Conservation (phyloP, 495 filamentous ascomycete species). For the Neurospora tetraspora region DNA sequence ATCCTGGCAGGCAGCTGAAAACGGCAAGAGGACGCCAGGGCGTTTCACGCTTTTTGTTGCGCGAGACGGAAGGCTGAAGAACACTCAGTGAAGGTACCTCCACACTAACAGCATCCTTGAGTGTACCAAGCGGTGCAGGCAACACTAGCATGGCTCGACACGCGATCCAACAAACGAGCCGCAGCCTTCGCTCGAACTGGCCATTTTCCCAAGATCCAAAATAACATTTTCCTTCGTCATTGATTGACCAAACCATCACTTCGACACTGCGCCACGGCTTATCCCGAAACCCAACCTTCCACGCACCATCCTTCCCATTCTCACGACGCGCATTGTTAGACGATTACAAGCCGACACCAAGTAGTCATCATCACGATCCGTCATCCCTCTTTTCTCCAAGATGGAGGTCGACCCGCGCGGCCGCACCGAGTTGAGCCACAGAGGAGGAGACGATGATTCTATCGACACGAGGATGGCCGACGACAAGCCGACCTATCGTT, state of each 20-base stretch:
- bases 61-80: not conserved
- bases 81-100: not conserved
- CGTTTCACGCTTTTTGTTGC: not conserved
- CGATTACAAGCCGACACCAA: not conserved
- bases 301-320: not conserved
- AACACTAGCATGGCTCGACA: not conserved
- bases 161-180: not conserved
- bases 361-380: not conserved
- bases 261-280: not conserved
- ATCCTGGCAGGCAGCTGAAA: not conserved
- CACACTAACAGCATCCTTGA: not conserved
- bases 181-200: not conserved
- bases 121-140: not conserved
- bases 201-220: not conserved
- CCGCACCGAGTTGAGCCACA: conserved; percentile 14
- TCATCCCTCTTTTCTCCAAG: not conserved
- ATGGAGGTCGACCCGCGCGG: conserved; percentile 21
- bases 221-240: not conserved
- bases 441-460: conserved; percentile 22
- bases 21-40: not conserved
- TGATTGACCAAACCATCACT: not conserved
- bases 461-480: conserved; percentile 25
- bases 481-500: conserved; percentile 30
- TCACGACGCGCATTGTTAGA: not conserved
- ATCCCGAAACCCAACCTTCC: not conserved